Conservation (phyloP, 768 basidiomycete species). For the Amanita fuliginea region DNA sequence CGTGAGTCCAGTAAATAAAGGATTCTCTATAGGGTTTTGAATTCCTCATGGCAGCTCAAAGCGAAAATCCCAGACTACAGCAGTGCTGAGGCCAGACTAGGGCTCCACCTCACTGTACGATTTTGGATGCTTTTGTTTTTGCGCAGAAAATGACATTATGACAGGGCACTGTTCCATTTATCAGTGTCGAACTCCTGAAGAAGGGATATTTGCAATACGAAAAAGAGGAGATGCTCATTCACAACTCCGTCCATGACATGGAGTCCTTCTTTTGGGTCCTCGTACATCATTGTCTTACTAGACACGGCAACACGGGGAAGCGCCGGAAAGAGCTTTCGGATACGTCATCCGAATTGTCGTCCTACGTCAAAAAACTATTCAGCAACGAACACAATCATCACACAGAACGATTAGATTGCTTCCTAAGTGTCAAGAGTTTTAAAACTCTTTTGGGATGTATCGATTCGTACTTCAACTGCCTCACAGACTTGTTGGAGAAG, state of each 20-base stretch:
- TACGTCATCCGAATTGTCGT: not conserved
- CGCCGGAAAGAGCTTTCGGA: not conserved
- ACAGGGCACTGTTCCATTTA: not conserved
- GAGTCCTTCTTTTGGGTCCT: constrained; percentile 16
- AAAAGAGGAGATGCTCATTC: not conserved
- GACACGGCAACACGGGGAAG: constrained; percentile 8
- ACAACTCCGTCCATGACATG: constrained; percentile 11
- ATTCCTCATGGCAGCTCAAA: not conserved
- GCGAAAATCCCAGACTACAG: not conserved
- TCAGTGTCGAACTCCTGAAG: not conserved
- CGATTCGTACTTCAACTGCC: not conserved
- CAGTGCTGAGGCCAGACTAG: too few relatives aligned
- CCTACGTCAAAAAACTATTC: not conserved
- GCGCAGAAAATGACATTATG: not conserved
- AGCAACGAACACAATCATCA: too few relatives aligned
- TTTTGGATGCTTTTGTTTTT: not conserved
- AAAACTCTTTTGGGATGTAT: not conserved
- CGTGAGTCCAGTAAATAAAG: not conserved
- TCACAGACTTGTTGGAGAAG: not conserved
- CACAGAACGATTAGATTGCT: too few relatives aligned
- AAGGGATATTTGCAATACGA: not conserved
- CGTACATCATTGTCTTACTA: constrained; percentile 10
- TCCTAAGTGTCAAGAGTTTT: too few relatives aligned
- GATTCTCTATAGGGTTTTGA: not conserved
- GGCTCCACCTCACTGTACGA: too few relatives aligned